Percentiles rank a stretch among this genome's conserved stretches.
These are phyloP conservation scores for Nicotiana sylvestris DNA, from an alignment of 257 asterid genomes.

Conservation along the genomic window DNA sequence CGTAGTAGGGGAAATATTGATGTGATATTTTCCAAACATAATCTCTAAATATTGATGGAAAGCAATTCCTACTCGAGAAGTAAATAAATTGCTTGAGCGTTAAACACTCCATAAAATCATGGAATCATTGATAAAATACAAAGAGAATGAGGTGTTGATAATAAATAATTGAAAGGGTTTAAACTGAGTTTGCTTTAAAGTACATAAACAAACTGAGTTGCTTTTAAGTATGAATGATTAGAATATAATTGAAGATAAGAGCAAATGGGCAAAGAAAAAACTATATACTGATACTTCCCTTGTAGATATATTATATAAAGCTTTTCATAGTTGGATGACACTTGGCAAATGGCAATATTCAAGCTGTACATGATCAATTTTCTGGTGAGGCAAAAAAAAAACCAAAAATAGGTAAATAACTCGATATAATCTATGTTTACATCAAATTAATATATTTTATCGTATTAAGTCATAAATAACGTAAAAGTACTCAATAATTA, in stretches of 20 bases:
- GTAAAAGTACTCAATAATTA: too few relatives aligned
- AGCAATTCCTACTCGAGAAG: conserved; percentile 27
- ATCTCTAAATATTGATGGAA: conserved; percentile 21
- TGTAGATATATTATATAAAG: neutral
- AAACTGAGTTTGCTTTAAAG: conserved; percentile 16
- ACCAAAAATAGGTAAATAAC: too few relatives aligned
- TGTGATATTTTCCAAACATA: conserved; percentile 11
- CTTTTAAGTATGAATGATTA: conserved; percentile 14
- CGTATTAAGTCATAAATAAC: neutral
- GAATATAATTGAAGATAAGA: conserved; percentile 1
- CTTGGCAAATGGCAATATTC: conserved; percentile 6
- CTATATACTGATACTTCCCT: neutral
- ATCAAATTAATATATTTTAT: neutral
- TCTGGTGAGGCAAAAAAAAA: neutral
- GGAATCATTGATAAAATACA: conserved; percentile 15
- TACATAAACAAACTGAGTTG: conserved; percentile 10
- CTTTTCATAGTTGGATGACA: conserved; percentile 6
- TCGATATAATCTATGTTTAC: too few relatives aligned
- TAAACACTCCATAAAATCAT: conserved; percentile 40
- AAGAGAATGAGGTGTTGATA: neutral
- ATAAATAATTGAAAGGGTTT: neutral
- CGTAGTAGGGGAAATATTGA: neutral
- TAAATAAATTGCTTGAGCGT: conserved; percentile 51
- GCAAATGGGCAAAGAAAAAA: neutral
- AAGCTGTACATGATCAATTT: neutral